Evolutionary conservation across 768 basidiomycete species (phyloP).

Genomic region (Chlorophyllum brunneum): DNA sequence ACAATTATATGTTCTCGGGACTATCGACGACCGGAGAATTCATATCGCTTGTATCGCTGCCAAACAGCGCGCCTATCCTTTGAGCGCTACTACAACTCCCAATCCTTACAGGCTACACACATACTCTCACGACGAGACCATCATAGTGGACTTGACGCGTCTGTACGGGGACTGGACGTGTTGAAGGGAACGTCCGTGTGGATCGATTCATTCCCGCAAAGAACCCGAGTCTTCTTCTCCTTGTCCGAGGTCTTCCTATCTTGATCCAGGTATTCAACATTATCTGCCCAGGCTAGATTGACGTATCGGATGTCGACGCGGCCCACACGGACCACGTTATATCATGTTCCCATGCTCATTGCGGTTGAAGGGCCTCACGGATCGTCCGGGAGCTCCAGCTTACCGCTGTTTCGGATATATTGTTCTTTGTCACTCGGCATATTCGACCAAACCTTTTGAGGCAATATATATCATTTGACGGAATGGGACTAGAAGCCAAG

Average conservation of each 20-base stretch:
- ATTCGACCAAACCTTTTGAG: constrained; percentile 1
- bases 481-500: constrained; percentile 9
- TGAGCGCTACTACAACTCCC: no score
- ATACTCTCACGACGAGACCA: background rate
- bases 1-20: background rate
- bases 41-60: background rate
- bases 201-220: background rate
- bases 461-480: background rate
- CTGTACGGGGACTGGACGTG: background rate
- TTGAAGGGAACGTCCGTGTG: background rate
- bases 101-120: no score
- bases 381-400: background rate
- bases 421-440: background rate
- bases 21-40: background rate
- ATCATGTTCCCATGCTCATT: constrained; percentile 5
- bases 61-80: background rate
- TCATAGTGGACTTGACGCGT: background rate
- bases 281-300: background rate
- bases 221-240: background rate
- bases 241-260: constrained; percentile 4
- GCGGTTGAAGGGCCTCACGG: background rate
- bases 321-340: constrained; percentile 1
- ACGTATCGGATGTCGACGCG: background rate
- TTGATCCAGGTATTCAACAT: background rate
- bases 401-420: background rate